Evolutionary conservation across 768 basidiomycete species (phyloP), one percentile per base, ranked within the genome.

Genomic region (Scleroderma citrinum): DNA sequence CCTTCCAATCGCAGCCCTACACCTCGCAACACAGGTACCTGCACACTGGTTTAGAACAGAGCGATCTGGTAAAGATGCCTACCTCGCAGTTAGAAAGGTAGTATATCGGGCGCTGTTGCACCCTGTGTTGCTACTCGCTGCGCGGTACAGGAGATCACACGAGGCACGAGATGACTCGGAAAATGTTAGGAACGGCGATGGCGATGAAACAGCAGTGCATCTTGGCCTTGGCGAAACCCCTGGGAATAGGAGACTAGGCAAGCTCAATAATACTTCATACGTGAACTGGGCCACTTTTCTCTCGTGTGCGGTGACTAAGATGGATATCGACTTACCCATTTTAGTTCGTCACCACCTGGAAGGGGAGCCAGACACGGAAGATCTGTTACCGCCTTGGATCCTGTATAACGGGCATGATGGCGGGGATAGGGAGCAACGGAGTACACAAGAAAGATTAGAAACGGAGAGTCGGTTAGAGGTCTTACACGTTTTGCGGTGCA

Each of bases 11-110:
- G 71, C 78, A 2, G 59, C 74, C 5, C 72, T 77, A 42, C 85
- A 88, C 50, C 76, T 89, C 26, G 87, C 87, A 1, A 75, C 87
- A 0, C 87, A 90, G 56, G 72, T 81, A 1, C 87, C 87, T 0
- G 63, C 71, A 12, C 72, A 78, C 42, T 90, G 87, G 87, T 59
- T 74, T 12, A 68, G 66, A 32, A 64, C 66, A 8, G 60, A 66
- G 32, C 60, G 51, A 12, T 55, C 71, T 10, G 52, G 57, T 23
- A 61, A 63, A 3, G 60, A 66, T 3, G 72, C 78, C 24, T 60
- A 67, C n/a, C 68, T 84, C 2, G 75, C 84, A 3, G 64, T 83
- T 39, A 75, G 80, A 17, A 89, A 89, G 60, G 77, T 87, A 40
- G 77, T 80, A 11, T 90, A 83, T 76, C 75, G 87, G 11, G 86